Evolutionary conservation across 352 stramenopile genomes (phyloP).

Genomic region (Phytophthora sansomeana): DNA sequence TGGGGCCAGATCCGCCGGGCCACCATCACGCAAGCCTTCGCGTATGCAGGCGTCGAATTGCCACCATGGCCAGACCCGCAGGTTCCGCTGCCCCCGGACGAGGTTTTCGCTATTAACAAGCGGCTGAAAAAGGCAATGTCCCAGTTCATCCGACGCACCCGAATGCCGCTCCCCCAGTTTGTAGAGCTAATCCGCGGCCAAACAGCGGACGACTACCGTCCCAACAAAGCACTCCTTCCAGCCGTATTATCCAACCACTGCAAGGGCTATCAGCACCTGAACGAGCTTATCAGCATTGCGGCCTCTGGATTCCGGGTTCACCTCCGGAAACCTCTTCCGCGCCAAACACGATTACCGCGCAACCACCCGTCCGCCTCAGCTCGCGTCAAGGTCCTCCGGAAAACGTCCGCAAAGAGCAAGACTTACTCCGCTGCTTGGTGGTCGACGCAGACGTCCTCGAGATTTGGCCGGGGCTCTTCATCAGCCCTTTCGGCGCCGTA

Average conservation of each 20-base stretch:
- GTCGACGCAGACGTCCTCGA: not conserved
- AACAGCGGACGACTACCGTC: not conserved
- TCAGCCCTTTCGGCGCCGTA: slow-evolving; percentile 2
- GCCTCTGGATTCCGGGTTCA: not conserved
- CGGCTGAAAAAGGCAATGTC: not conserved
- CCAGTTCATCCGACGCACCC: not conserved
- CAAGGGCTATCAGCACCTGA: not conserved
- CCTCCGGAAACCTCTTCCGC: not conserved
- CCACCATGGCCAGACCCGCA: no score
- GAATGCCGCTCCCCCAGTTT: not conserved
- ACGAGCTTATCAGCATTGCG: not conserved
- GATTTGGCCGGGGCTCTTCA: not conserved
- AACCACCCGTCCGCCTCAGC: not conserved
- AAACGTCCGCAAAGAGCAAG: slow-evolving; percentile 4
- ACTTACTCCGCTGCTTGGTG: not conserved
- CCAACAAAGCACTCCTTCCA: not conserved
- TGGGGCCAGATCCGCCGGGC: no score
- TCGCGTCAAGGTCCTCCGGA: not conserved
- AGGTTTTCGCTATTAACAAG: not conserved
- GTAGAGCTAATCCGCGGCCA: not conserved
- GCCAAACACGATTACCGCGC: not conserved
- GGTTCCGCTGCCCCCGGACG: no score
- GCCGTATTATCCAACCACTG: not conserved
- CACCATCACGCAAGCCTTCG: no score
- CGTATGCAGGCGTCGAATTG: not conserved